A percentile compares a stretch with the other conserved stretches of the same genome.
Evolutionary conservation across 1,139 yeast genomes (phyloP).

Genomic region (Pneumocystis canis): DNA sequence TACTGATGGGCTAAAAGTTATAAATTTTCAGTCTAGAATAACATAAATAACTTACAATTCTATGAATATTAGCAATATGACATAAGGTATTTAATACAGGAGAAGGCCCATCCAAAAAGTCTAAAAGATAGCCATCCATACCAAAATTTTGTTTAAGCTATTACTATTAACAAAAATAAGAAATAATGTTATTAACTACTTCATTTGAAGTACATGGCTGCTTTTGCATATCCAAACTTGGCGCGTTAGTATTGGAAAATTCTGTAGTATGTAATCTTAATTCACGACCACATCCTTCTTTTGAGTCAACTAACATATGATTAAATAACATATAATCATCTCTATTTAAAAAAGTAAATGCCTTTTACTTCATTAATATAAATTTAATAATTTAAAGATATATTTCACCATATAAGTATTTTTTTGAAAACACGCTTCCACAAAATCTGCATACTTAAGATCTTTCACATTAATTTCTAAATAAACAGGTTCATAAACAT

Average conservation of each 20-base stretch:
- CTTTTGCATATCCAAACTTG: slow-evolving; percentile 17
- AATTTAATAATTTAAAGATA: not conserved
- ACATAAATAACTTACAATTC: slow-evolving; percentile 23
- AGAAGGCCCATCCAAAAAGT: slow-evolving; percentile 57
- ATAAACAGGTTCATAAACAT: slow-evolving; percentile 64
- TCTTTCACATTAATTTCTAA: slow-evolving; percentile 45
- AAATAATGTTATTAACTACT: slow-evolving; percentile 39
- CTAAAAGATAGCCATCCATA: slow-evolving; percentile 55
- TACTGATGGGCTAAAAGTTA: not conserved
- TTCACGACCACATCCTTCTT: slow-evolving; percentile 16
- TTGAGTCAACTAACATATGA: slow-evolving; percentile 26
- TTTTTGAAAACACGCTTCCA: slow-evolving; percentile 45
- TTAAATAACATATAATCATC: slow-evolving; percentile 35
- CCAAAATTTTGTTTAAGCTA: not conserved
- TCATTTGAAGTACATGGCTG: slow-evolving; percentile 25
- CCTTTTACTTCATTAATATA: slow-evolving; percentile 16
- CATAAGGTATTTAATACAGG: slow-evolving; percentile 66
- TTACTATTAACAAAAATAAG: slow-evolving; percentile 20
- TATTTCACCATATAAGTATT: slow-evolving; percentile 32
- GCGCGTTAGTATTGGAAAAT: slow-evolving; percentile 20
- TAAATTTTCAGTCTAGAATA: not conserved
- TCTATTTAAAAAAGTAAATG: slow-evolving; percentile 37
- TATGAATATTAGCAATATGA: slow-evolving; percentile 41
- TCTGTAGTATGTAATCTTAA: slow-evolving; percentile 37
- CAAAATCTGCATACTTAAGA: slow-evolving; percentile 35